Evolutionary conservation across 2,329 filamentous ascomycete species (phyloP).

Genomic region (Aspergillus sergii): DNA sequence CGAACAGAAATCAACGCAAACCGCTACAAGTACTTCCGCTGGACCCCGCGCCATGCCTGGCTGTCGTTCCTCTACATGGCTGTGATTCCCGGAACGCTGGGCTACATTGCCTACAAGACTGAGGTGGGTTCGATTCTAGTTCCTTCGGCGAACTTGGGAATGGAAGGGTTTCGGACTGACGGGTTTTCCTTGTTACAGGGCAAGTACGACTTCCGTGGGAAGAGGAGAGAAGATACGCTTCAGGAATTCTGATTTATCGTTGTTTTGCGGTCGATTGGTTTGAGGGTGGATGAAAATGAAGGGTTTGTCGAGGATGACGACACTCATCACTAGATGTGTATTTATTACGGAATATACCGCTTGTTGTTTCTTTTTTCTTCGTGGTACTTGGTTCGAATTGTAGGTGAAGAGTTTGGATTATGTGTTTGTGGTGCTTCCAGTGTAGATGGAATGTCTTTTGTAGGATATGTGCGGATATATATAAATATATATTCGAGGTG

Average conservation of each 20-base stretch:
- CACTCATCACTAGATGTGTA: conserved; percentile 27
- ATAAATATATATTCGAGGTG: neutral
- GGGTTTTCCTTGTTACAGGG: conserved; percentile 60
- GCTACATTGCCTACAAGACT: conserved; percentile 73
- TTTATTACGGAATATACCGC: conserved; percentile 38
- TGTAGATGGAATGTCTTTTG: neutral
- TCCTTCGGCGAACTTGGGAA: neutral
- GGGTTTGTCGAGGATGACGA: neutral
- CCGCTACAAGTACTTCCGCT: conserved; percentile 94
- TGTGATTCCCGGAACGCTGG: conserved; percentile 70
- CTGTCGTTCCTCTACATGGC: conserved; percentile 77
- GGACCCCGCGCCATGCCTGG: conserved; percentile 80
- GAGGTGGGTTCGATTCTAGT: conserved; percentile 68
- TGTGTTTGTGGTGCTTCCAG: neutral
- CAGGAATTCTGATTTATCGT: conserved; percentile 64
- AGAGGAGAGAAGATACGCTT: conserved; percentile 84
- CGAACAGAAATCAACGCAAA: conserved; percentile 74
- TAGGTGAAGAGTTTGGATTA: neutral
- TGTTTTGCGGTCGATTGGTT: neutral
- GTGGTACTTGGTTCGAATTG: neutral
- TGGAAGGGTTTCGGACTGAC: conserved; percentile 10
- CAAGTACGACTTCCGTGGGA: conserved; percentile 80
- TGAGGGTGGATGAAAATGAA: conserved; percentile 20
- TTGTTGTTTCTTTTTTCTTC: conserved; percentile 26
- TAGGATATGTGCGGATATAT: neutral